Conservation (phyloP, 2,329 filamentous ascomycete species). For the Eutypella sp. region DNA sequence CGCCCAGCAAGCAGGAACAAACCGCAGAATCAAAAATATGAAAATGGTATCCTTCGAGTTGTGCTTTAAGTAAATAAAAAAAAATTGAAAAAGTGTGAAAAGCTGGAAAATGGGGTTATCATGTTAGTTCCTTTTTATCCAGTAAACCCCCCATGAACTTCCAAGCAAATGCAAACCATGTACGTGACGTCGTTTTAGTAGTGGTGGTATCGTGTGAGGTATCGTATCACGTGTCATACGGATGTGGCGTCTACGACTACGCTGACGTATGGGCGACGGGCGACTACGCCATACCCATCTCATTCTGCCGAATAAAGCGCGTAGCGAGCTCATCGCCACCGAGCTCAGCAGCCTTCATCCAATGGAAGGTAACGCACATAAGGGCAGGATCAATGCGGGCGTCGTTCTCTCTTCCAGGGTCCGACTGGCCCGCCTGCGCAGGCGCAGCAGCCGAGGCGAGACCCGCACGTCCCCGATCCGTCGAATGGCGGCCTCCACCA, state of each 20-base stretch:
- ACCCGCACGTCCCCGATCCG: constrained; percentile 24
- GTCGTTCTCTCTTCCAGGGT: constrained; percentile 36
- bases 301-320: constrained; percentile 71
- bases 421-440: constrained; percentile 22
- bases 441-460: constrained; percentile 21
- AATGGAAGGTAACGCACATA: constrained; percentile 93
- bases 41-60: constrained; percentile 1
- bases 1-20: too few species aligned
- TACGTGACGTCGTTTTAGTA: not conserved
- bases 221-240: not conserved
- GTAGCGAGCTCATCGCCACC: constrained; percentile 84
- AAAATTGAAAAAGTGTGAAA: not conserved
- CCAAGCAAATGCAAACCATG: not conserved
- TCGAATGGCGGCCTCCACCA: constrained; percentile 26
- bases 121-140: not conserved
- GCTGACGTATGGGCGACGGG: not conserved
- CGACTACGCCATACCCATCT: constrained; percentile 26
- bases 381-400: constrained; percentile 74
- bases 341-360: constrained; percentile 86
- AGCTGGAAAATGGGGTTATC: not conserved
- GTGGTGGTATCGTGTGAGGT: too few species aligned
- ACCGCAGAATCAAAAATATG: not conserved
- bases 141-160: not conserved
- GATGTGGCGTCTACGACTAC: too few species aligned
- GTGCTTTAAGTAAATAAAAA: not conserved